These are phyloP conservation scores for Prunus dulcis DNA, from an alignment of 306 rosid genomes.

Conservation along the genomic window DNA sequence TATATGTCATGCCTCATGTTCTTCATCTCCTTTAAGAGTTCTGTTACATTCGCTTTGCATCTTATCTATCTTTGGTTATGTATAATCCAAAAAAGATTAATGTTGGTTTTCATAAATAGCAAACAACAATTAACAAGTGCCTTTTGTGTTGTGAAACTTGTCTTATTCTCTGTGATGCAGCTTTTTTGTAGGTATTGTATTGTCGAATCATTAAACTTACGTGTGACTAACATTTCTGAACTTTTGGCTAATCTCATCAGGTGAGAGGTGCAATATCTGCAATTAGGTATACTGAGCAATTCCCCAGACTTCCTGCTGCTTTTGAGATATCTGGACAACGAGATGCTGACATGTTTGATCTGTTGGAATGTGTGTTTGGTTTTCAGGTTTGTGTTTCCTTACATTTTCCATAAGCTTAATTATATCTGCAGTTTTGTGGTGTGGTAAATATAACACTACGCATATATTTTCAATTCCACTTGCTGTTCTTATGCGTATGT, in stretches of 20 bases:
- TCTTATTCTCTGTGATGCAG: slow-evolving; percentile 12
- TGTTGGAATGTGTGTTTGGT: slow-evolving; percentile 82
- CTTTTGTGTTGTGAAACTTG: slow-evolving; percentile 2
- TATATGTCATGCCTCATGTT: neutral
- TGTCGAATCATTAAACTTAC: slow-evolving; percentile 5
- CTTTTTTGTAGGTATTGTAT: neutral
- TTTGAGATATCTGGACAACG: slow-evolving; percentile 65
- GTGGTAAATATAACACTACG: neutral
- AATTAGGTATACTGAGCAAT: slow-evolving; percentile 69
- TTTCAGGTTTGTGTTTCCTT: slow-evolving; percentile 70
- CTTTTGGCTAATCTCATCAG: slow-evolving; percentile 46
- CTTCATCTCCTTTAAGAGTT: neutral
- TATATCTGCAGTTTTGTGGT: slow-evolving; percentile 19
- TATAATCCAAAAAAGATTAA: neutral
- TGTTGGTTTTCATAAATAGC: neutral
- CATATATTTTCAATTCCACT: neutral
- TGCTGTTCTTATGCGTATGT: neutral
- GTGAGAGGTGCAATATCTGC: slow-evolving; percentile 83
- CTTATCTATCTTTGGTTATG: neutral
- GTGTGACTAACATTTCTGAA: slow-evolving; percentile 23
- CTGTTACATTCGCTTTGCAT: neutral
- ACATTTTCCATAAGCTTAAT: slow-evolving; percentile 3
- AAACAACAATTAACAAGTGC: neutral
- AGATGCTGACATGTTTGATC: slow-evolving; percentile 90
- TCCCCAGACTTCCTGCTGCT: slow-evolving; percentile 74